Evolutionary conservation across 805 yeast genomes (phyloP), one percentile per base, ranked within the genome.

Genomic region (Nakazawaea sp.): DNA sequence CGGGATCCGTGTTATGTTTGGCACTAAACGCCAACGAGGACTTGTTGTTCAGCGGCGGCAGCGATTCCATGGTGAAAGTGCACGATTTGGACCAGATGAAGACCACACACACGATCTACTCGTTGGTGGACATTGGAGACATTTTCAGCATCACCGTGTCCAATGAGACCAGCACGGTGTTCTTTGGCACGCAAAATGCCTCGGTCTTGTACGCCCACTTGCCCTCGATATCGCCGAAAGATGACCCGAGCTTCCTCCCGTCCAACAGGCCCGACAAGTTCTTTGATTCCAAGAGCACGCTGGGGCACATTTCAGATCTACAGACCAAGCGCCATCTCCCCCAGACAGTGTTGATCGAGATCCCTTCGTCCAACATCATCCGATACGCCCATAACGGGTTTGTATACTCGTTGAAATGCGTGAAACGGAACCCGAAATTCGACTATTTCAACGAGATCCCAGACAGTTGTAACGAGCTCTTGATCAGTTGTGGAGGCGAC

Each of bases 111-210:
- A 82, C 95, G 0, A 75, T 89, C 6, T 90, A 90, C 55, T 81
- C 95, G 1, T 57, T 82, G 9, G 70, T 82, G 25, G 98, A 90
- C 60, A 81, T 90, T 35, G 98, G 98, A 35, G 98, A 90, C 56
- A 82, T 90, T 13, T 90, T 90, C 53, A 81, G 95, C 7, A 60
- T 90, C 24, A 72, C 78, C 6, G 86, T 92, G 77, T 68, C 80
- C 12, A 72, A 75, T 15, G 45, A 60, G 2, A 55, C 72, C 9
- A 68, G 77, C 32, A 75, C 85, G 0, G 64, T 90, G 4, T 85
- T 79, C 44, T 72, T 86, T 48, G 98, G 98, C 4, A 81, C 95
- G 10, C 97, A 92, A 56, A 90, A 89, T 53, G 96, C 97, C 3
- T 73, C 89, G 1, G 72, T 90, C 13, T 72, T 85, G 29, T 90